phyloP scores from a whole-genome alignment of 23 red algal species.

The Gracilaria domingensis region DNA sequence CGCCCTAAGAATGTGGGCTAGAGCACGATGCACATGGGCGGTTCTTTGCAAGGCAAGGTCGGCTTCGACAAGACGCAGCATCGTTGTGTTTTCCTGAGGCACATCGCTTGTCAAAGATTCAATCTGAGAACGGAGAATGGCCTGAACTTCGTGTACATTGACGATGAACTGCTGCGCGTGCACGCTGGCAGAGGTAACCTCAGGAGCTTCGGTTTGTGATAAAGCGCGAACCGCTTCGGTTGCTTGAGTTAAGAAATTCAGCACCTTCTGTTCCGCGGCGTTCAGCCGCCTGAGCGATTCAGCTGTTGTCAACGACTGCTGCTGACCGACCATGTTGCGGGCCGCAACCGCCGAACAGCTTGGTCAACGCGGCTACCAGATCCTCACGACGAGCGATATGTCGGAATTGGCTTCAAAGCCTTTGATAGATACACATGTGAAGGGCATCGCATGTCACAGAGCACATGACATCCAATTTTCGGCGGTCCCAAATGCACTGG shows the following conservation, averaged over 20 bases:
- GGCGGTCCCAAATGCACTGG: too few relatives aligned
- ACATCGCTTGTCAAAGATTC: slow-evolving; percentile 31
- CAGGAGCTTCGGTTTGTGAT: slow-evolving; percentile 33
- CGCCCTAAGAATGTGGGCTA: slow-evolving; percentile 11
- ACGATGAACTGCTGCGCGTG: slow-evolving; percentile 35
- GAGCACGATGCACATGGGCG: slow-evolving; percentile 48
- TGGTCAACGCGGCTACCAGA: background rate
- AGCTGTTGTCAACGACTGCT: background rate
- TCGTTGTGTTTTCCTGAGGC: slow-evolving; percentile 40
- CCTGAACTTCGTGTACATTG: slow-evolving; percentile 43
- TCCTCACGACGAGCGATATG: background rate
- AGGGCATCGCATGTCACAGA: too few relatives aligned
- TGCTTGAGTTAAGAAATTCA: slow-evolving; percentile 34
- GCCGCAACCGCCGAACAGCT: background rate
- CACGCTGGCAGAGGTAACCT: slow-evolving; percentile 5
- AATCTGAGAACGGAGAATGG: slow-evolving; percentile 50
- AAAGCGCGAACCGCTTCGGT: slow-evolving; percentile 38
- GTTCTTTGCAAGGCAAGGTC: slow-evolving; percentile 67
- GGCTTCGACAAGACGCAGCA: slow-evolving; percentile 47
- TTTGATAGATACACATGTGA: too few relatives aligned
- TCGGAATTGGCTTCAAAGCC: too few relatives aligned
- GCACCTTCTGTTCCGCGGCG: slow-evolving; percentile 56
- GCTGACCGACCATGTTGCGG: slow-evolving; percentile 36
- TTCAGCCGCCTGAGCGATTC: slow-evolving; percentile 31
- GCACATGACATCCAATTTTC: too few relatives aligned